phyloP scores from a whole-genome alignment of 352 stramenopile species.

The Pythium vanterpoolii region DNA sequence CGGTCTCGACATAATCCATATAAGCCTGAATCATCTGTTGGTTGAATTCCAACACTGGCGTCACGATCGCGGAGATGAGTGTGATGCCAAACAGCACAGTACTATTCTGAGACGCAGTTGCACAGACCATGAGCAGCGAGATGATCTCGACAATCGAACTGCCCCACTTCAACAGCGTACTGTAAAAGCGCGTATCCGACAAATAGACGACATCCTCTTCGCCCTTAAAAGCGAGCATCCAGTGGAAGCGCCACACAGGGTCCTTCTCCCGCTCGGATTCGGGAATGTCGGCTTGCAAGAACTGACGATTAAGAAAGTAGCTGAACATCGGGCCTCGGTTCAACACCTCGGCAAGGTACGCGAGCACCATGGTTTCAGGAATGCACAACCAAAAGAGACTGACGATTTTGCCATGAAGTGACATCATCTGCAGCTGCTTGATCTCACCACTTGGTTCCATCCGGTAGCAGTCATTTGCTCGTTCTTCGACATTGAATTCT shows the following conservation, averaged over 20 bases:
- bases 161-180: constrained; percentile 45
- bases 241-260: constrained; percentile 46
- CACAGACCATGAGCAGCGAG: constrained; percentile 37
- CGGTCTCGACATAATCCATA: constrained; percentile 41
- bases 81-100: constrained; percentile 29
- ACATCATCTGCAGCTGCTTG: constrained; percentile 74
- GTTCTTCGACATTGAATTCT: constrained; percentile 55
- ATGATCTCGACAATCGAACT: constrained; percentile 49
- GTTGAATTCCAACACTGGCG: constrained; percentile 50
- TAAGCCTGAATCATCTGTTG: constrained; percentile 53
- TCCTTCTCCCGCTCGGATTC: constrained; percentile 52
- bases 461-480: constrained; percentile 48
- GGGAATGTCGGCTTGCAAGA: constrained; percentile 53
- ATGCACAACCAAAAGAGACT: constrained; percentile 63
- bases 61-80: constrained; percentile 36
- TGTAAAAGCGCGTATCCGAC: constrained; percentile 45
- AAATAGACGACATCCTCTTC: constrained; percentile 55
- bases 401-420: constrained; percentile 58
- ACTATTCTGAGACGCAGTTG: constrained; percentile 6
- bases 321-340: constrained; percentile 54
- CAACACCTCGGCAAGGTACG: constrained; percentile 50
- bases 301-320: constrained; percentile 61
- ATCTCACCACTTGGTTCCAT: constrained; percentile 55
- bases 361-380: constrained; percentile 39
- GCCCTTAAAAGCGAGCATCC: constrained; percentile 25